Base-by-base conservation (phyloP, 2,329 filamentous ascomycete genomes). In the Fonsecaea pugnacius region DNA sequence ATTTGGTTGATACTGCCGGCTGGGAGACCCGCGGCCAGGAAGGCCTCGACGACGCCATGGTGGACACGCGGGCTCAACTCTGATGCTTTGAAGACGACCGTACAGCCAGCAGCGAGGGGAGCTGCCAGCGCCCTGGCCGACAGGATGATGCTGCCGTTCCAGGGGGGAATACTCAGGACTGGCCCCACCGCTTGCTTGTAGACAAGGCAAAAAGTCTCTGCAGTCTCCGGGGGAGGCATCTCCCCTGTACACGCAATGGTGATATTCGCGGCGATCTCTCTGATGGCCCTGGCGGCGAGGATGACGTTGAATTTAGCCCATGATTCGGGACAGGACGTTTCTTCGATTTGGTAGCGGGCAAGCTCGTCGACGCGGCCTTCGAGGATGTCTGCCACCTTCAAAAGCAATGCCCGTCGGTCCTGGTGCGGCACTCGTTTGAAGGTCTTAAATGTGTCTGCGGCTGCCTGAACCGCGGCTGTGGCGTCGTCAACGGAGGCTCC, bases 21-120 rank as follows among this genome's bases (percentile, higher is more conserved):
- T 0, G 92, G 91, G 16, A 96, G 81, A 2, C 92, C 91, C 5
- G 91, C 91, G 71, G 92, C 86, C 61, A 84, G 84, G 73, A 92
- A 84, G 30, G 88, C 79, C 24, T 84, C 82, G 5, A 82, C 86
- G 38, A 94, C 80, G 2, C 82, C 82, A 79, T 84, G 86, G 72
- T 87, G 84, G 43, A 81, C 85, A 58, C 72, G 84, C 1, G 91
- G 91, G 2, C 84, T 83, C 7, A 86, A 71, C 73, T 93, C 91
- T 4, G 87, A 85, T 1, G 84, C 88, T 36, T 93, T 93, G 67
- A 93, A 78, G 10, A 94, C 82, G n/a, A 85, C 84, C 0, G 90
- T 91, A 75, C 92, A 92, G 18, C 91, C 91, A 1, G 77, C 76
- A 0, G 78, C 78, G 8, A 82, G 40, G 9, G 58, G 50, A 32